Evolutionary conservation across 2,329 filamentous ascomycete species (phyloP).

Genomic region (Leptoxyphium fumago): DNA sequence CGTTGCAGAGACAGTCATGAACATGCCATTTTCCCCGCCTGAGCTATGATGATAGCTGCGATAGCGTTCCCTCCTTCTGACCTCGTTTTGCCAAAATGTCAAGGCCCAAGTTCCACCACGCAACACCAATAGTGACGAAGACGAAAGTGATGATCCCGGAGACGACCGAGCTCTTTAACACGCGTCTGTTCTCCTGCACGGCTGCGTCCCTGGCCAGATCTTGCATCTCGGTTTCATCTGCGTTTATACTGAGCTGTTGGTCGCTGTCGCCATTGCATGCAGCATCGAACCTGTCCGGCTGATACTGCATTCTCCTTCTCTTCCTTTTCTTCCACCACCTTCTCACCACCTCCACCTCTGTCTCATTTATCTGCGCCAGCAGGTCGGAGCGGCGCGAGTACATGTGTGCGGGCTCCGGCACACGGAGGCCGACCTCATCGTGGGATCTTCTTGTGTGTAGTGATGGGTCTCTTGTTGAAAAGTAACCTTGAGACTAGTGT

Average conservation of each 20-base stretch:
- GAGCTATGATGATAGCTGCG: too few relatives aligned
- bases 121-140: background rate
- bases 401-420: background rate
- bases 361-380: background rate
- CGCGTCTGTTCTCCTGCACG: background rate
- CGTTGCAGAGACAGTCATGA: too few relatives aligned
- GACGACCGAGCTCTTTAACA: background rate
- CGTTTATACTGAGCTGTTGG: background rate
- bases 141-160: background rate
- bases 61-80: too few relatives aligned
- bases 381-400: background rate
- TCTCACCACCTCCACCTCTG: background rate
- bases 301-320: too few relatives aligned
- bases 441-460: background rate
- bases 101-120: background rate
- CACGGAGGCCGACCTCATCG: background rate
- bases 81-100: too few relatives aligned
- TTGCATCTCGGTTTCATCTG: background rate
- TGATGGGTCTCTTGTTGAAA: too few relatives aligned
- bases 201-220: background rate
- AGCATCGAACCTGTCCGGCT: too few relatives aligned
- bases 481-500: too few relatives aligned
- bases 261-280: background rate
- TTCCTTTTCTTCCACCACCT: too few relatives aligned
- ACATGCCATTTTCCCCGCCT: too few relatives aligned